Percentiles rank a stretch among this genome's conserved stretches.
Conservation (phyloP, 1,284 basidiomycete genomes). For the Butyriboletus appendiculatus region DNA sequence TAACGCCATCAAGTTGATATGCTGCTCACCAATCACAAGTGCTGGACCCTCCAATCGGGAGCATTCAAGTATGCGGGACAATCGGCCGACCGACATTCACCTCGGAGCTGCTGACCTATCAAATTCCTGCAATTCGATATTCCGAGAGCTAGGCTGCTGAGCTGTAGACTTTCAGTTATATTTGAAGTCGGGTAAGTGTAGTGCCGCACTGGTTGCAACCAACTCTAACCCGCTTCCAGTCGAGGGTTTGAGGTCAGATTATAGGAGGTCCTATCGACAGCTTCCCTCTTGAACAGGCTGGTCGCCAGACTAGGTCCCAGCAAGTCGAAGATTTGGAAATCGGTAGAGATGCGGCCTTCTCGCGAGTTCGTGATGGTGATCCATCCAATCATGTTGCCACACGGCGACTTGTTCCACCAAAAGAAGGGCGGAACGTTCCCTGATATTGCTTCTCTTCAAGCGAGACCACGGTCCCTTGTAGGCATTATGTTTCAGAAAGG, state of each 20-base stretch:
- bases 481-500: background rate
- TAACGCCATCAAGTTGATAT: background rate
- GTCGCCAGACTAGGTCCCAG: background rate
- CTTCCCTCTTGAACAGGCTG: background rate
- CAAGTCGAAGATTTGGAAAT: background rate
- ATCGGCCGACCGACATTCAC: too few species aligned
- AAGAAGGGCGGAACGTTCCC: background rate
- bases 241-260: background rate
- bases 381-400: background rate
- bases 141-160: background rate
- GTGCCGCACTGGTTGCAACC: background rate
- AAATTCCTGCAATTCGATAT: background rate
- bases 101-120: background rate
- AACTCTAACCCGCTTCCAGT: background rate
- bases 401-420: background rate
- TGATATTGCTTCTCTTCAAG: background rate
- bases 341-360: background rate
- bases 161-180: background rate
- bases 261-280: background rate
- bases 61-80: background rate
- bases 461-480: background rate
- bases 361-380: background rate
- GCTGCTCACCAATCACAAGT: constrained; percentile 7
- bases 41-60: background rate
- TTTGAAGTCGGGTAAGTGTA: background rate